Base-by-base conservation (phyloP, 257 asterid species). In the Penstemon davidsonii region DNA sequence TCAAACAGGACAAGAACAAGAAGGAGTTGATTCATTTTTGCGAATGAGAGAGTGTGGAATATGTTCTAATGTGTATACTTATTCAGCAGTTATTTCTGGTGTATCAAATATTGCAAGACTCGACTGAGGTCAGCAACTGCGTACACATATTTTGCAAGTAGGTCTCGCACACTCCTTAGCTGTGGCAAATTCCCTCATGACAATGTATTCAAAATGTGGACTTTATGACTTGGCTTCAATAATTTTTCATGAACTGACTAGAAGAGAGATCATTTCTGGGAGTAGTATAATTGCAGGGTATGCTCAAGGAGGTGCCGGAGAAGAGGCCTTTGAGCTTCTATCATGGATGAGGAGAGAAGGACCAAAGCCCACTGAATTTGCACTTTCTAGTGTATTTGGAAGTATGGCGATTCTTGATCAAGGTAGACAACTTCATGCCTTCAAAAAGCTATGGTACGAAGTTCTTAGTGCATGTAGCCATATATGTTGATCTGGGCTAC, bases 391-490 rank as follows among this genome's bases (percentile, higher is more conserved):
- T 68, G 90, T 88, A 60, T 67, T 86, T 70, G 97, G 97, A 68
- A 80, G 73, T 75, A 85, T 79, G 84, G 91, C 95, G 1, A 84
- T 81, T 76, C 95, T 92, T 69, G 91, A 90, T 67, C 86, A 84
- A 51, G 98, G 98, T 0, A 88, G 84, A 79, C 96, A 88, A 68
- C 80, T 92, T 66, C 98, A 90, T 67, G 87, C 94, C 53, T 83
- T 70, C 79, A 80, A 41, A 84, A 77, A 18, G 75, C 88, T 56
- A 74, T 80, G 87, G 62, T 79, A 52, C 62, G 71, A 67, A 90
- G 96, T 73, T 75, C 94, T 93, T 36, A 84, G 81, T 71, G 97
- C 95, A 50, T 90, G 99, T 77, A 78, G 81, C 85, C 99, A 90
- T 69, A 47, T 83, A 74, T 71, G 76, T 82, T 56, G 95, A 88